Conservation (phyloP, 1,139 yeast species). For the Kurtzmaniella quercitrusa region DNA sequence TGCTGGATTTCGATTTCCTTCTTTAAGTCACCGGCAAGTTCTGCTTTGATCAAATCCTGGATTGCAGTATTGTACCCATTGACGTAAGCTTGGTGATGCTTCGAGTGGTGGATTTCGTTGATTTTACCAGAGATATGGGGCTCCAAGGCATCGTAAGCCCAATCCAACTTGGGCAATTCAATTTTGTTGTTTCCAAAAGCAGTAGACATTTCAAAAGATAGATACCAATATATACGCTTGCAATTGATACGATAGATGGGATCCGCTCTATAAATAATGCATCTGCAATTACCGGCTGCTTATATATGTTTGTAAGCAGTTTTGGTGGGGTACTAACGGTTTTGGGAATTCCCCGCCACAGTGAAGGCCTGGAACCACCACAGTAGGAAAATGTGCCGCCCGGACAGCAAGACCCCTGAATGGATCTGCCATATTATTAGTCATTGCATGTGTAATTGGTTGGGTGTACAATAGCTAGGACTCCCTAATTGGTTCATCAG, state of each 20-base stretch:
- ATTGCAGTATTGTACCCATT: slow-evolving; percentile 80
- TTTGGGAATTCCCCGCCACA: slow-evolving; percentile 1
- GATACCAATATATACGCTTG: too few species aligned
- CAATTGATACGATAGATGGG: too few species aligned
- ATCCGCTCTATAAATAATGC: too few species aligned
- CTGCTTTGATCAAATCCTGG: slow-evolving; percentile 75
- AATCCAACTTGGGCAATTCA: slow-evolving; percentile 80
- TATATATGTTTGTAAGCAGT: too few species aligned
- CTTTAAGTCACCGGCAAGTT: slow-evolving; percentile 58
- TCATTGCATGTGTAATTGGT: too few species aligned
- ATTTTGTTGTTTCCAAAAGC: slow-evolving; percentile 51
- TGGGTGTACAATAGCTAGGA: too few species aligned
- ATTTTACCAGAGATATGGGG: slow-evolving; percentile 87
- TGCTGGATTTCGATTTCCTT: slow-evolving; percentile 72
- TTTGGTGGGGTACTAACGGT: too few species aligned
- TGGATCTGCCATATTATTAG: not conserved
- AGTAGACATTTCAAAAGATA: not conserved
- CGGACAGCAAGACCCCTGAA: not conserved
- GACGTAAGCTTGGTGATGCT: slow-evolving; percentile 95
- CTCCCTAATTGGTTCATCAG: too few species aligned
- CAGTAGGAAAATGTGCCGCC: not conserved
- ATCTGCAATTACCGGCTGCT: too few species aligned
- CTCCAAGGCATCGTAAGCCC: slow-evolving; percentile 85
- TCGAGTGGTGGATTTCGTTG: slow-evolving; percentile 84
- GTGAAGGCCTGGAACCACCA: not conserved